These are phyloP conservation scores for Phoma sp. DNA, from an alignment of 2,329 filamentous ascomycete species.

Conservation along the genomic window DNA sequence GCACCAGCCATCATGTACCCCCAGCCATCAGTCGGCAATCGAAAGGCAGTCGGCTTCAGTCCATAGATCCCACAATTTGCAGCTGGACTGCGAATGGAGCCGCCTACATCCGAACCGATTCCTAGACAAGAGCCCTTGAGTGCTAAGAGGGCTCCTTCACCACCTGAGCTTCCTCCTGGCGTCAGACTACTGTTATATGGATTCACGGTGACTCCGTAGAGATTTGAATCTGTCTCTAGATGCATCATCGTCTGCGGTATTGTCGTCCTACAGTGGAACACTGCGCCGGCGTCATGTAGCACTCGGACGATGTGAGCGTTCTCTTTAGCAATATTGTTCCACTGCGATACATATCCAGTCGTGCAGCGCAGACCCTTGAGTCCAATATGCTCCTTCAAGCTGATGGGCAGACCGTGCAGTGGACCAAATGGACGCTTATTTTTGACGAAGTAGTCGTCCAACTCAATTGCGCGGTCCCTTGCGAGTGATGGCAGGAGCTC, in stretches of 20 bases:
- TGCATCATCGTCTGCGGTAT: constrained; percentile 62
- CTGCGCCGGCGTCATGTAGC: constrained; percentile 56
- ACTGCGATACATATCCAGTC: constrained; percentile 58
- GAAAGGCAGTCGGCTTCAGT: constrained; percentile 52
- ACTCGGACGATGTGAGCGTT: constrained; percentile 58
- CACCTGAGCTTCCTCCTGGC: constrained; percentile 61
- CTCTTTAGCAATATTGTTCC: constrained; percentile 52
- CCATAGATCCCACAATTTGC: constrained; percentile 43
- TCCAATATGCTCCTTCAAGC: constrained; percentile 59
- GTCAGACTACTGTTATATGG: constrained; percentile 60
- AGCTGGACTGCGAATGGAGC: constrained; percentile 32
- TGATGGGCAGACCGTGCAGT: constrained; percentile 60
- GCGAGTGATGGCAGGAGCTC: constrained; percentile 43
- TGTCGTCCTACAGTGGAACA: constrained; percentile 61
- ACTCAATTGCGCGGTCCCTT: constrained; percentile 46
- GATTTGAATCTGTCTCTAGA: constrained; percentile 58
- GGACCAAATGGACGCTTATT: constrained; percentile 50
- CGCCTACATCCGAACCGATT: constrained; percentile 46
- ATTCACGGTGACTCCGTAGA: constrained; percentile 61
- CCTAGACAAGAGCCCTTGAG: constrained; percentile 60
- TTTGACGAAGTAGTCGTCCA: constrained; percentile 49
- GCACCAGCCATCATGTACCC: constrained; percentile 52
- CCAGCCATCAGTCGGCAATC: constrained; percentile 53
- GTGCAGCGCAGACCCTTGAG: constrained; percentile 58
- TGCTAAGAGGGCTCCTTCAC: constrained; percentile 62